phyloP scores from a whole-genome alignment of 306 rosid species.

The Begonia loranthoides region DNA sequence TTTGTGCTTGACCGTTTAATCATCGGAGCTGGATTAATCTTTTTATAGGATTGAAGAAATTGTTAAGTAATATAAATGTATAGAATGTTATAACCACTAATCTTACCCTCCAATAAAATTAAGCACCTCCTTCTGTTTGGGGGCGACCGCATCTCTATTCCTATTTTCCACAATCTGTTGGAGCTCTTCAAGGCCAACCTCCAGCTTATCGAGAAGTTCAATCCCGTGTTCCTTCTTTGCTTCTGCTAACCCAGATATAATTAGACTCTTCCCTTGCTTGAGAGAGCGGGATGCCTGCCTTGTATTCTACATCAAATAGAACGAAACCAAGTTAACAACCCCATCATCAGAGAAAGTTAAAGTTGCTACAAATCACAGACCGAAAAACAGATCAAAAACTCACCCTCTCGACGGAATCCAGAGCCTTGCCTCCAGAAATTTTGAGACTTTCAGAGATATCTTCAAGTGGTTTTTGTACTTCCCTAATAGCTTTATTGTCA shows the following conservation, averaged over 20 bases:
- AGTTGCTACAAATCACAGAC: conserved; percentile 3
- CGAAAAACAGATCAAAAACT: conserved; percentile 17
- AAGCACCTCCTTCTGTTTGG: conserved; percentile 88
- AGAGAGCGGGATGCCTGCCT: conserved; percentile 79
- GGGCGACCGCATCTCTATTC: conserved; percentile 58
- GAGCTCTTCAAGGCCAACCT: conserved; percentile 76
- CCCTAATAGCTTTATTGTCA: conserved; percentile 85
- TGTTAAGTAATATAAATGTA: too few species aligned
- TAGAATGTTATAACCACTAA: too few species aligned
- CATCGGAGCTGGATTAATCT: too few species aligned
- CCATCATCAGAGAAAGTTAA: background rate
- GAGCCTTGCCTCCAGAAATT: conserved; percentile 75
- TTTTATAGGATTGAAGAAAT: too few species aligned
- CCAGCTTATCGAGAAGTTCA: conserved; percentile 68
- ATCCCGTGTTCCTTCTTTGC: conserved; percentile 81
- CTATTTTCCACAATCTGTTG: conserved; percentile 68
- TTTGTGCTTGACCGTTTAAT: too few species aligned
- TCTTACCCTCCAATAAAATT: conserved; percentile 80
- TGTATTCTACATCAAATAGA: conserved; percentile 39
- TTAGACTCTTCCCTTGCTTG: conserved; percentile 68
- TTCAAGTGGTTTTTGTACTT: conserved; percentile 93
- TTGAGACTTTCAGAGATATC: conserved; percentile 90
- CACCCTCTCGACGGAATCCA: conserved; percentile 90
- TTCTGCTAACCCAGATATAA: conserved; percentile 76
- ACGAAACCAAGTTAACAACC: too few species aligned